These are phyloP conservation scores for Aquanectria penicillioides DNA, from an alignment of 2,329 filamentous ascomycete genomes.

Conservation along the genomic window DNA sequence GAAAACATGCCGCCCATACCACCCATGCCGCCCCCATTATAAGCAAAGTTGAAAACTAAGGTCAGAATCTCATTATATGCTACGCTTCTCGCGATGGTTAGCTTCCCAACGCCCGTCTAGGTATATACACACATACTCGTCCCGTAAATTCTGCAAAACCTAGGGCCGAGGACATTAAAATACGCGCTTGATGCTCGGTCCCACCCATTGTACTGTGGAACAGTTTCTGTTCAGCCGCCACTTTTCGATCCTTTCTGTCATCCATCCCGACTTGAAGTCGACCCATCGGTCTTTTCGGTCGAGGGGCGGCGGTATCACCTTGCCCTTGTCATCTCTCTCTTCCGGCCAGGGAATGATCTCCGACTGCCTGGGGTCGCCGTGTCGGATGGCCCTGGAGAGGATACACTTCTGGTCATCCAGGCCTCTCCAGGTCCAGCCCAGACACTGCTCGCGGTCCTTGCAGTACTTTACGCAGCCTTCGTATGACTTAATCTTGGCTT, in stretches of 20 bases:
- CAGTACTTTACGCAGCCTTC: constrained; percentile 44
- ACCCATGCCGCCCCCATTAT: too few relatives aligned
- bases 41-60: too few relatives aligned
- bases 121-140: constrained; percentile 14
- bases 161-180: constrained; percentile 31
- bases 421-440: constrained; percentile 46
- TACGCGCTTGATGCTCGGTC: constrained; percentile 44
- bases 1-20: too few relatives aligned
- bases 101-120: constrained; percentile 34
- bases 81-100: constrained; percentile 2
- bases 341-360: constrained; percentile 41
- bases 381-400: constrained; percentile 41
- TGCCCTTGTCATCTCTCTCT: constrained; percentile 37
- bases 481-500: constrained; percentile 39
- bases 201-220: constrained; percentile 45
- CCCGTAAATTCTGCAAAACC: constrained; percentile 3
- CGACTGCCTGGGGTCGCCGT: constrained; percentile 36
- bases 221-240: constrained; percentile 42
- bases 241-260: constrained; percentile 37
- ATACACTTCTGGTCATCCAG: constrained; percentile 44
- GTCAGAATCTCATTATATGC: too few relatives aligned
- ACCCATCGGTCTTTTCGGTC: constrained; percentile 38
- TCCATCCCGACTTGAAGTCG: constrained; percentile 46
- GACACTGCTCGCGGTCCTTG: constrained; percentile 36
- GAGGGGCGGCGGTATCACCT: constrained; percentile 30